Conservation (phyloP, 805 yeast species). For the Kodamaea jinghongensis region DNA sequence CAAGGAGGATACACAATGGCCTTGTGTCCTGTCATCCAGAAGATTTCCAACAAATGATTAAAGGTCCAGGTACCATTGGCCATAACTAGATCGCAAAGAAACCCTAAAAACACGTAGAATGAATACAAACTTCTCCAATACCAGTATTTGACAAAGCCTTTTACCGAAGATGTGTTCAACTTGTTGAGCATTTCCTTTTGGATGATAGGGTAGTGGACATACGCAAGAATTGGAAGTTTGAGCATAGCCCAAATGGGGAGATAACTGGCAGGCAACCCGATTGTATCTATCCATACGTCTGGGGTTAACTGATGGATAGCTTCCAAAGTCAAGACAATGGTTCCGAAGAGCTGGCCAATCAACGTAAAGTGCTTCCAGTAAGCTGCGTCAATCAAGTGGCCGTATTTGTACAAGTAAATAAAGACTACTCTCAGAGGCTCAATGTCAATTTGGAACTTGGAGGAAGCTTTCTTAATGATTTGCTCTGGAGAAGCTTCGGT, state of each 20-base stretch:
- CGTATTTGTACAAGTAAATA: conserved; percentile 51
- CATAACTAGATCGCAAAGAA: conserved; percentile 60
- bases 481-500: conserved; percentile 44
- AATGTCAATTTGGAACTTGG: conserved; percentile 53
- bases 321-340: conserved; percentile 63
- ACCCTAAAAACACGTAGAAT: conserved; percentile 64
- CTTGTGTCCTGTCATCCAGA: conserved; percentile 48
- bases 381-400: conserved; percentile 62
- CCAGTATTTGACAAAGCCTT: conserved; percentile 36
- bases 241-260: conserved; percentile 57
- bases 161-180: conserved; percentile 36
- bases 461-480: conserved; percentile 50
- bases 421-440: conserved; percentile 57
- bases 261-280: conserved; percentile 89
- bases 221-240: conserved; percentile 74
- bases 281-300: conserved; percentile 91
- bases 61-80: conserved; percentile 93
- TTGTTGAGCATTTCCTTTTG: conserved; percentile 83
- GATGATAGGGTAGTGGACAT: conserved; percentile 93
- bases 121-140: conserved; percentile 75
- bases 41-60: conserved; percentile 64
- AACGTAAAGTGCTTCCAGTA: conserved; percentile 81
- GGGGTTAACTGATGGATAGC: conserved; percentile 71
- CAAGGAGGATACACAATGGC: conserved; percentile 84
- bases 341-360: conserved; percentile 84